phyloP scores from a whole-genome alignment of 2,329 filamentous ascomycete species.

The Penicillium sp. region DNA sequence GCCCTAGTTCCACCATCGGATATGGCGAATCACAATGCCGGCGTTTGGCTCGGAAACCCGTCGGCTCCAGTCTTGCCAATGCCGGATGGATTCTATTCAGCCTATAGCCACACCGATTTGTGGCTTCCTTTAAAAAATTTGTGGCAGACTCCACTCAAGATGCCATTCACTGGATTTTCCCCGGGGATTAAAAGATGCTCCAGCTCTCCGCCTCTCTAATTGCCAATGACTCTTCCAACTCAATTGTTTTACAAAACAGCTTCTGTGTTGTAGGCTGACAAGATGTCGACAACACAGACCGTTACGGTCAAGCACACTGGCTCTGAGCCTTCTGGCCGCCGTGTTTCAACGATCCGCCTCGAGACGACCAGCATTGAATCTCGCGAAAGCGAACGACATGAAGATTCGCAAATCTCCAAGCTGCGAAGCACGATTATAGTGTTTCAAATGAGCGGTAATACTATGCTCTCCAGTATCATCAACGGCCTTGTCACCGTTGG shows the following conservation, averaged over 20 bases:
- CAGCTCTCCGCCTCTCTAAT: background rate
- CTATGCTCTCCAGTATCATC: slow-evolving; percentile 4
- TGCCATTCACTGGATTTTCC: slow-evolving; percentile 1
- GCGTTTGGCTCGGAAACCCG: background rate
- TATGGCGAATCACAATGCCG: background rate
- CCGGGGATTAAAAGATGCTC: background rate
- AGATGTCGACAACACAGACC: background rate
- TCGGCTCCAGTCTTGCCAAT: background rate
- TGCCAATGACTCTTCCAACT: background rate
- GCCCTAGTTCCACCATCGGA: background rate
- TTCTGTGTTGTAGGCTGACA: background rate
- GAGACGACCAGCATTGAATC: slow-evolving; percentile 1
- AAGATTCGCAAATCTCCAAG: background rate
- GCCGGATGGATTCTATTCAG: background rate
- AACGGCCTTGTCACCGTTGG: slow-evolving; percentile 6
- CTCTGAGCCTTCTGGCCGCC: background rate
- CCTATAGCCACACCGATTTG: background rate
- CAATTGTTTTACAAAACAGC: background rate
- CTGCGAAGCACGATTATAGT: background rate
- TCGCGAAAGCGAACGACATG: background rate
- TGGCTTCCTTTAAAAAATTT: background rate
- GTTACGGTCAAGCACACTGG: slow-evolving; percentile 6
- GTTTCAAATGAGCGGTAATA: slow-evolving; percentile 2
- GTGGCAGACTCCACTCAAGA: slow-evolving; percentile 1
- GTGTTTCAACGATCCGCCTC: background rate